These are phyloP conservation scores for Paxillus ammoniavirescens DNA, from an alignment of 768 basidiomycete genomes.

Conservation along the genomic window DNA sequence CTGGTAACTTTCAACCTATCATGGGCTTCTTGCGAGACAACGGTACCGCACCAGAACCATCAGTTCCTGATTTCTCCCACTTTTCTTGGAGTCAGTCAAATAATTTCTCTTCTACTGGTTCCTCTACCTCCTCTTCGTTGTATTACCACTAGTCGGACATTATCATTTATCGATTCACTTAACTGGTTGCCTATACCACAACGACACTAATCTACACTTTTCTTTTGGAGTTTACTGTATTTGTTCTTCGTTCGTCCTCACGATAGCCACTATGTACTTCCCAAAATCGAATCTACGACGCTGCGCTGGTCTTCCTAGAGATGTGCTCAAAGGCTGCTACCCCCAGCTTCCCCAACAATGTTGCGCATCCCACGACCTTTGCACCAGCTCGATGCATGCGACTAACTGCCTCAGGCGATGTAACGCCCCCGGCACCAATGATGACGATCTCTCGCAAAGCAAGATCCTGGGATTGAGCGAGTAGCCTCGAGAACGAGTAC, in stretches of 20 bases:
- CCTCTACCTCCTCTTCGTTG: slow-evolving; percentile 2
- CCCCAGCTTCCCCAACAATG: slow-evolving; percentile 53
- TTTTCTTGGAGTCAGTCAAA: slow-evolving; percentile 24
- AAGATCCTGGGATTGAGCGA: slow-evolving; percentile 40
- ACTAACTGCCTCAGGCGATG: slow-evolving; percentile 50
- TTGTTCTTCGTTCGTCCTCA: background rate
- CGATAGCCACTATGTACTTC: slow-evolving; percentile 9
- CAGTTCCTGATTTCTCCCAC: slow-evolving; percentile 13
- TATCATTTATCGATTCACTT: slow-evolving; percentile 30
- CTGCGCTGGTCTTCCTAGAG: slow-evolving; percentile 3
- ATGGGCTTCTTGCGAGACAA: slow-evolving; percentile 8
- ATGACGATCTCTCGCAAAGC: slow-evolving; percentile 52
- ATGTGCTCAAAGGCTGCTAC: slow-evolving; percentile 51
- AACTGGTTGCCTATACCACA: slow-evolving; percentile 2
- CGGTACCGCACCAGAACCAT: slow-evolving; percentile 6
- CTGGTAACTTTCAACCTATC: slow-evolving; percentile 12
- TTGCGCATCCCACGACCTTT: slow-evolving; percentile 63
- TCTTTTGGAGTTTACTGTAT: slow-evolving; percentile 20
- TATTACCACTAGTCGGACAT: slow-evolving; percentile 17
- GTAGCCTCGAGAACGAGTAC: slow-evolving; percentile 52
- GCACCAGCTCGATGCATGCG: slow-evolving; percentile 81
- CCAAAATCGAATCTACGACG: slow-evolving; percentile 5
- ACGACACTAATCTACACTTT: slow-evolving; percentile 15
- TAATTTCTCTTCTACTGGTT: slow-evolving; percentile 4
- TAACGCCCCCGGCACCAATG: slow-evolving; percentile 85